Percentiles rank a stretch among this genome's conserved stretches.
Evolutionary conservation across 176 grass and related monocot species (phyloP).

Genomic region (Themeda triandra): DNA sequence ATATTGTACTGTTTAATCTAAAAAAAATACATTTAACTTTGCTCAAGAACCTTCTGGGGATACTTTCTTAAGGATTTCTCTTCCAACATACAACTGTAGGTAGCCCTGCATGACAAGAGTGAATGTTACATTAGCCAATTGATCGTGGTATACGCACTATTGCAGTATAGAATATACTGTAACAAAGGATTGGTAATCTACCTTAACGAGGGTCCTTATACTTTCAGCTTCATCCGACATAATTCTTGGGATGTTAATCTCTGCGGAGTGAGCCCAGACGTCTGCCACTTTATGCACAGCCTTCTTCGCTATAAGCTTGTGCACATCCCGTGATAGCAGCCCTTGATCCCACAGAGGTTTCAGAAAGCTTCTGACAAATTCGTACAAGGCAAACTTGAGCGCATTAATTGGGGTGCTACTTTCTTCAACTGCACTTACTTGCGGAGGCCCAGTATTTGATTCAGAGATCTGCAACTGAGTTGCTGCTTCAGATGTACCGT

Average conservation of each 20-base stretch:
- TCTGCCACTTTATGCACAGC: slow-evolving; percentile 33
- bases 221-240: slow-evolving; percentile 27
- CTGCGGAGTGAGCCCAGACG: slow-evolving; percentile 19
- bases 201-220: slow-evolving; percentile 39
- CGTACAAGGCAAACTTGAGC: slow-evolving; percentile 33
- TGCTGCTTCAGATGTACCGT: background rate
- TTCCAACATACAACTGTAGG: slow-evolving; percentile 36
- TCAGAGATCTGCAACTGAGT: slow-evolving; percentile 9
- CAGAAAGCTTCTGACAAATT: slow-evolving; percentile 41
- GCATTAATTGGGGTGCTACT: background rate
- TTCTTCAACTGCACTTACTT: background rate
- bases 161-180: background rate
- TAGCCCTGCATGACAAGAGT: slow-evolving; percentile 26
- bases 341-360: slow-evolving; percentile 45
- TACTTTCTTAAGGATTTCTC: slow-evolving; percentile 23
- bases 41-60: background rate
- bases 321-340: slow-evolving; percentile 27
- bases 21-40: too few species aligned
- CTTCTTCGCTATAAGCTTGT: slow-evolving; percentile 45
- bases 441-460: slow-evolving; percentile 28
- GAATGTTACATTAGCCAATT: background rate
- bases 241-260: slow-evolving; percentile 8
- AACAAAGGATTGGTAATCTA: background rate
- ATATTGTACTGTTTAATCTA: too few species aligned
- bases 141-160: background rate